A percentile compares a stretch with the other conserved stretches of the same genome.
phyloP scores from a whole-genome alignment of 805 yeast species.

The Ogataea haglerorum region DNA sequence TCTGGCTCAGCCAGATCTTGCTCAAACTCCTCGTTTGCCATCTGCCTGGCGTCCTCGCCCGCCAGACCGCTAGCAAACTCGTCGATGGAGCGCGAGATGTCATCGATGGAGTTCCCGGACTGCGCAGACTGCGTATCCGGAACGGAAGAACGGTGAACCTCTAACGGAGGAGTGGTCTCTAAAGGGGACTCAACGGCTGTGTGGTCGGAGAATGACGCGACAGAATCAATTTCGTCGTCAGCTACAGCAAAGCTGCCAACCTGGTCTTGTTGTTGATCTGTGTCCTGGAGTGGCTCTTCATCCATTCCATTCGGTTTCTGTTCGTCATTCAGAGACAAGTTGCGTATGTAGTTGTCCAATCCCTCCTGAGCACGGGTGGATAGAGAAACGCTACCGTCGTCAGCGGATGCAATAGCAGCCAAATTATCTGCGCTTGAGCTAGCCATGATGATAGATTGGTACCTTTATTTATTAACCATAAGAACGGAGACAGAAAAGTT shows the following conservation, averaged over 20 bases:
- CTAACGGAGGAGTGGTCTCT: not conserved
- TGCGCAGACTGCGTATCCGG: not conserved
- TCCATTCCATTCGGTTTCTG: not conserved
- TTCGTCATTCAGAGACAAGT: not conserved
- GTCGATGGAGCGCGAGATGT: conserved; percentile 16
- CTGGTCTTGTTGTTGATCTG: too few species aligned
- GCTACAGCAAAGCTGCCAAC: too few species aligned
- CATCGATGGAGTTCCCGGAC: conserved; percentile 14
- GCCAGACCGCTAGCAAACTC: conserved; percentile 13
- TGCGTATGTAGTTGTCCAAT: not conserved
- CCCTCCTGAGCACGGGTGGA: not conserved
- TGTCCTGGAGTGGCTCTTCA: too few species aligned
- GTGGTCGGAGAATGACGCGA: not conserved
- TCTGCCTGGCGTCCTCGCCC: conserved; percentile 1
- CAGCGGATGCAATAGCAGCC: not conserved
- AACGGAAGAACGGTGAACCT: not conserved
- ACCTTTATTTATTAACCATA: conserved; percentile 1
- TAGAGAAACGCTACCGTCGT: too few species aligned
- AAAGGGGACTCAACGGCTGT: not conserved
- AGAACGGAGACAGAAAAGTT: conserved; percentile 6
- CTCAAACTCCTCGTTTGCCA: not conserved
- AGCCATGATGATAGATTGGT: not conserved
- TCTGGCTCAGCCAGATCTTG: not conserved
- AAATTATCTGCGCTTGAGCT: not conserved
- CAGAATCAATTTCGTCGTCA: too few species aligned